A percentile compares a stretch with the other conserved stretches of the same genome.
These are phyloP conservation scores for Polytolypa hystricis DNA, from an alignment of 2,329 filamentous ascomycete species.

Conservation along the genomic window DNA sequence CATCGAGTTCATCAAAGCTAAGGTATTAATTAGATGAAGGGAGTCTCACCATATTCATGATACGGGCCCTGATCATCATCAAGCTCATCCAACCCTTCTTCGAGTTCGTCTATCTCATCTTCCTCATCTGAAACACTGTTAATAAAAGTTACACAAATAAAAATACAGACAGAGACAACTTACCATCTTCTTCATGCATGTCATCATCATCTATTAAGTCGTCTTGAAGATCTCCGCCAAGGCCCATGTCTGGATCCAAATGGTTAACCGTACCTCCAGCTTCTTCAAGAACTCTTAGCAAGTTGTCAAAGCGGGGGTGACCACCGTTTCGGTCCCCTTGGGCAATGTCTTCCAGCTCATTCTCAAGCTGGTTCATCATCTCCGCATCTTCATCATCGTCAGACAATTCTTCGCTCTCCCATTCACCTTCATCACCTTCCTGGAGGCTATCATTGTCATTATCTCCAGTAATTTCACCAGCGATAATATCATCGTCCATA, in stretches of 20 bases:
- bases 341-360: conserved; percentile 30
- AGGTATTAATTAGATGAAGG: conserved; percentile 2
- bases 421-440: conserved; percentile 38
- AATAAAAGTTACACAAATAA: conserved; percentile 9
- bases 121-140: conserved; percentile 45
- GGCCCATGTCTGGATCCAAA: conserved; percentile 32
- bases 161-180: conserved; percentile 10
- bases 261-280: conserved; percentile 32
- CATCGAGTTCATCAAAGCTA: neutral
- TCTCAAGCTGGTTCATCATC: conserved; percentile 34
- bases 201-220: conserved; percentile 42
- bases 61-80: conserved; percentile 36
- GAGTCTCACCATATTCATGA: conserved; percentile 18
- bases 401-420: conserved; percentile 39
- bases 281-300: conserved; percentile 35
- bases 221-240: conserved; percentile 39
- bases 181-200: conserved; percentile 47
- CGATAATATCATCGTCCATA: conserved; percentile 41
- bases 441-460: conserved; percentile 42
- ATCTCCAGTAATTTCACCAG: conserved; percentile 45
- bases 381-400: conserved; percentile 34
- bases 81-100: conserved; percentile 32
- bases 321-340: conserved; percentile 31
- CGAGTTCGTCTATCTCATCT: conserved; percentile 30
- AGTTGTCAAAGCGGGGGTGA: conserved; percentile 34